A percentile compares a stretch with the other conserved stretches of the same genome.
Conservation (phyloP, 192 early-diverging fungal species). For the Cetraspora pellucida region DNA sequence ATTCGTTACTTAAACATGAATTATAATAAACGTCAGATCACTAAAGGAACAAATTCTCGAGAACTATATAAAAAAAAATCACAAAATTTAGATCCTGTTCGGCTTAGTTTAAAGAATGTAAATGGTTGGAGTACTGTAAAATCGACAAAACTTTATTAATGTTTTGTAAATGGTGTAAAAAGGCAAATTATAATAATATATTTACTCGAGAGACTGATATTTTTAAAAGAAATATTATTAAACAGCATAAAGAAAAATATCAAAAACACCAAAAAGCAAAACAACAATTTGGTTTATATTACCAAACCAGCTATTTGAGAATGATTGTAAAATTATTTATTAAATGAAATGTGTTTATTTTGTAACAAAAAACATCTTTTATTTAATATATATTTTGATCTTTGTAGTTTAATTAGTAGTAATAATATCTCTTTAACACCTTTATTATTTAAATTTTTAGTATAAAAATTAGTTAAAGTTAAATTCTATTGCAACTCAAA, state of each 20-base stretch:
- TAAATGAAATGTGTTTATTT: conserved; percentile 2
- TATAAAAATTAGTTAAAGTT: not conserved
- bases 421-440: not conserved
- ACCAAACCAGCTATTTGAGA: not conserved
- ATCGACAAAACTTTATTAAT: not conserved
- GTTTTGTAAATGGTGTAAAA: not conserved
- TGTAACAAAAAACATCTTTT: not conserved
- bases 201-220: not conserved
- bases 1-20: not conserved
- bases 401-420: not conserved
- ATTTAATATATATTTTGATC: not conserved
- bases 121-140: not conserved
- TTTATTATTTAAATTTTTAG: not conserved
- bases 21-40: not conserved
- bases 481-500: not conserved
- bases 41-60: not conserved
- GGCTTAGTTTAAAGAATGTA: not conserved
- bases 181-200: not conserved
- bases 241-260: not conserved
- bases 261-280: conserved; percentile 1
- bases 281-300: not conserved
- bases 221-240: not conserved
- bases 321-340: not conserved
- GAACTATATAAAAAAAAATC: not conserved
- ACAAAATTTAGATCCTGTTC: not conserved